Percentiles rank a stretch among this genome's conserved stretches.
Evolutionary conservation across 148 eudicot genomes (phyloP).

Genomic region (Pouteria glomerata): DNA sequence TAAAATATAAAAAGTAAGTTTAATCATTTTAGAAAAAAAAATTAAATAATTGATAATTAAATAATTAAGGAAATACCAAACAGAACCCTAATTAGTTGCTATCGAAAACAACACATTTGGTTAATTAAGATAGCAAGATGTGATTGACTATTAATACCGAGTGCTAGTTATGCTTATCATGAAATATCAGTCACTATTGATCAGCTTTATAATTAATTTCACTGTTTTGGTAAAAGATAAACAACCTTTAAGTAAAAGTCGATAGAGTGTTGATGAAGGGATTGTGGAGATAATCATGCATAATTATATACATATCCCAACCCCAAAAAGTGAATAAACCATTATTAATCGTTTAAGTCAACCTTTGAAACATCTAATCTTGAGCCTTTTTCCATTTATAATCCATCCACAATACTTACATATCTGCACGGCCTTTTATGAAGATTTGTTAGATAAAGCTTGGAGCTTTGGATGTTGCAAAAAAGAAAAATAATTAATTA

Average conservation of each 20-base stretch:
- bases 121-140: too few species aligned
- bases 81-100: too few species aligned
- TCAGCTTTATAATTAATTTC: too few species aligned
- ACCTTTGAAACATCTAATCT: slow-evolving; percentile 18
- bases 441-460: slow-evolving; percentile 20
- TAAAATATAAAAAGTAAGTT: too few species aligned
- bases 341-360: slow-evolving; percentile 12
- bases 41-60: too few species aligned
- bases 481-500: background rate
- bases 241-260: slow-evolving; percentile 10
- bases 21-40: too few species aligned
- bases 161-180: too few species aligned
- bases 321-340: slow-evolving; percentile 1
- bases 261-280: background rate
- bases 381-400: background rate
- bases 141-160: too few species aligned
- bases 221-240: background rate
- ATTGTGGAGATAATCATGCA: background rate
- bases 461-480: slow-evolving; percentile 5
- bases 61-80: too few species aligned
- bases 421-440: slow-evolving; percentile 39
- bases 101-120: too few species aligned
- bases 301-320: too few species aligned
- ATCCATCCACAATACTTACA: slow-evolving; percentile 16
- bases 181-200: too few species aligned